Conservation (phyloP, 257 asterid species). For the Euphrasia confusa region DNA sequence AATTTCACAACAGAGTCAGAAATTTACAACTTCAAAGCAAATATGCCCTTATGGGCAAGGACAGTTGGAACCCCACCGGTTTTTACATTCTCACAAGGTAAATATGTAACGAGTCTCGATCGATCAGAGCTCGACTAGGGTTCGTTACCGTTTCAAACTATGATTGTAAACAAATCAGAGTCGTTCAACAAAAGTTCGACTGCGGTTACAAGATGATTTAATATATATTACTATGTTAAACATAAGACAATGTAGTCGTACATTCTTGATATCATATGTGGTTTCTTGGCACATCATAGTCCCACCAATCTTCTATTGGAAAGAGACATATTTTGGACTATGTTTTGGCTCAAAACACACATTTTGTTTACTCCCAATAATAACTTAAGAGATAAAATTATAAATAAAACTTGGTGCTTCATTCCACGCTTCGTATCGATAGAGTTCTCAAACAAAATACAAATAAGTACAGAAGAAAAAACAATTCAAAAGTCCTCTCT, state of each 20-base stretch:
- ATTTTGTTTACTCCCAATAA: conserved; percentile 3
- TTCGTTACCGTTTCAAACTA: too few species aligned
- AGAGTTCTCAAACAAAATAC: too few species aligned
- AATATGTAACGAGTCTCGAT: background rate
- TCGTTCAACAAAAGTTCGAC: too few species aligned
- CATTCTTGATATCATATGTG: conserved; percentile 20
- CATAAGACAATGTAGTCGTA: background rate
- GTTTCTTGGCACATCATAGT: conserved; percentile 3
- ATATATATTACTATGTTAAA: background rate
- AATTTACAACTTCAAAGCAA: conserved; percentile 26
- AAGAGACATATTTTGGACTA: conserved; percentile 30
- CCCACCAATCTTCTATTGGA: conserved; percentile 22
- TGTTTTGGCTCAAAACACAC: conserved; percentile 11
- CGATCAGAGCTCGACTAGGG: too few species aligned
- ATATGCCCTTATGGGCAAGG: background rate
- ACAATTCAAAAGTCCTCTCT: background rate
- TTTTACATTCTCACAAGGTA: conserved; percentile 4
- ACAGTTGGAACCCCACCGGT: background rate
- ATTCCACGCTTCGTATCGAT: background rate
- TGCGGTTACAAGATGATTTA: too few species aligned
- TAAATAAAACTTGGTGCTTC: background rate
- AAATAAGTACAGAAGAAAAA: too few species aligned
- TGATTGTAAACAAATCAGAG: too few species aligned
- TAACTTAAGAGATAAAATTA: too few species aligned
- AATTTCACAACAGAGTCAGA: conserved; percentile 11